Base-by-base conservation (phyloP, 805 yeast species). In the Groenewaldozyma tartarivorans region DNA sequence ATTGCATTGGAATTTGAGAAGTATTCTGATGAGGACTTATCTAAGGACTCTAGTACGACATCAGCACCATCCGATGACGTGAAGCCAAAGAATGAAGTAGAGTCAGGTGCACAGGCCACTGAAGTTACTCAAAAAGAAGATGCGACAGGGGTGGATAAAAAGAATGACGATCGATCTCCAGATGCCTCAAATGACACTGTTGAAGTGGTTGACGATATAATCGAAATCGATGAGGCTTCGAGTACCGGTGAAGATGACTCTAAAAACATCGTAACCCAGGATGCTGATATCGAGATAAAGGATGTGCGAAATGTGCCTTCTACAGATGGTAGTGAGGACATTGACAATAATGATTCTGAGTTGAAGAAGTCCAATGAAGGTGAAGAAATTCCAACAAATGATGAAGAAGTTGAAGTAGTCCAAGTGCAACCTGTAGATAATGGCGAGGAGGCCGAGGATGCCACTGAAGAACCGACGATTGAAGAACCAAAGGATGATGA, bases 221-320 rank as follows among this genome's bases (percentile, higher is more conserved):
- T 20, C 4, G 22, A 35, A 20, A 29, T 20, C 3, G 38, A 35
- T 16, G 38, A 35, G 22, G n/a, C 18, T 15, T 7, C 26, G n/a
- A n/a, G 11, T 15, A 16, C 19, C 20, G 24, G 20, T 15, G 26
- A 34, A 40, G 48, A 37, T 39, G 20, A 29, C 34, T n/a, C n/a
- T n/a, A n/a, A 19, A 29, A 27, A 41, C 30, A 36, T 36, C 29
- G 43, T 36, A 37, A 39, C 22, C 24, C 36, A 38, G 26, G 40
- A 16, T 38, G 17, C 42, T 11, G 33, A 35, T 19, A 26, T 19
- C 22, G 38, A 35, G 13, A 18, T 35, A n/a, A 22, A 13, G 22
- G 39, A 34, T 30, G 4, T 26, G 35, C 32, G 18, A 36, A 20
- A 20, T 36, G 40, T 11, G n/a, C 11, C 11, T 4, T n/a, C 35